These are phyloP conservation scores for Talaromyces nanjingensis DNA, from an alignment of 495 filamentous ascomycete genomes.

Conservation along the genomic window DNA sequence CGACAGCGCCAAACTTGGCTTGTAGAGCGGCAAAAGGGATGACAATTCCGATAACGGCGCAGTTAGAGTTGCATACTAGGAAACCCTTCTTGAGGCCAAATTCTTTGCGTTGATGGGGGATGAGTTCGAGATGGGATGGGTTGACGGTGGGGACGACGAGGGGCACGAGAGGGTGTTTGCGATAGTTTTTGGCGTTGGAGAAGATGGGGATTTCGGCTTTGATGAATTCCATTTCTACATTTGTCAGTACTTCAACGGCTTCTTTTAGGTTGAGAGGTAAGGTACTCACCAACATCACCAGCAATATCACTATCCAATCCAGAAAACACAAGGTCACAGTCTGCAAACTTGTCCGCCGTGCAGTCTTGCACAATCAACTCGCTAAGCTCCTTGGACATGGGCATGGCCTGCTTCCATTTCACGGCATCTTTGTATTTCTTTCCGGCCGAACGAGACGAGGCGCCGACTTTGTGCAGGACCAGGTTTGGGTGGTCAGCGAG, in stretches of 20 bases:
- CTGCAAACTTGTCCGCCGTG: slow-evolving; percentile 63
- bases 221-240: slow-evolving; percentile 68
- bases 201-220: slow-evolving; percentile 73
- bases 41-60: slow-evolving; percentile 81
- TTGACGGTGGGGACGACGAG: slow-evolving; percentile 83
- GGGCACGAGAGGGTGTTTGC: slow-evolving; percentile 73
- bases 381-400: slow-evolving; percentile 60
- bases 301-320: slow-evolving; percentile 82
- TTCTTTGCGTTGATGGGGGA: slow-evolving; percentile 65
- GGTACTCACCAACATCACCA: slow-evolving; percentile 58
- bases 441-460: slow-evolving; percentile 69
- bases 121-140: slow-evolving; percentile 66
- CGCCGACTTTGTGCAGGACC: slow-evolving; percentile 68
- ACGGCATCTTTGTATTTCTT: slow-evolving; percentile 82
- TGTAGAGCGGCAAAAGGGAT: slow-evolving; percentile 83
- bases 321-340: slow-evolving; percentile 85
- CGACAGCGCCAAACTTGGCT: slow-evolving; percentile 66
- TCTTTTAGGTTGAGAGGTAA: too few species aligned
- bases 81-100: slow-evolving; percentile 68
- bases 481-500: slow-evolving; percentile 74
- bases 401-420: slow-evolving; percentile 72
- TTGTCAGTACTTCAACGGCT: too few species aligned
- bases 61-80: slow-evolving; percentile 86
- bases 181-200: slow-evolving; percentile 87
- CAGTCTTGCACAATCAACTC: slow-evolving; percentile 70